Percentiles rank a stretch among this genome's conserved stretches.
phyloP scores from a whole-genome alignment of 331 rosid genomes.

The Erythrophleum ivorense region DNA sequence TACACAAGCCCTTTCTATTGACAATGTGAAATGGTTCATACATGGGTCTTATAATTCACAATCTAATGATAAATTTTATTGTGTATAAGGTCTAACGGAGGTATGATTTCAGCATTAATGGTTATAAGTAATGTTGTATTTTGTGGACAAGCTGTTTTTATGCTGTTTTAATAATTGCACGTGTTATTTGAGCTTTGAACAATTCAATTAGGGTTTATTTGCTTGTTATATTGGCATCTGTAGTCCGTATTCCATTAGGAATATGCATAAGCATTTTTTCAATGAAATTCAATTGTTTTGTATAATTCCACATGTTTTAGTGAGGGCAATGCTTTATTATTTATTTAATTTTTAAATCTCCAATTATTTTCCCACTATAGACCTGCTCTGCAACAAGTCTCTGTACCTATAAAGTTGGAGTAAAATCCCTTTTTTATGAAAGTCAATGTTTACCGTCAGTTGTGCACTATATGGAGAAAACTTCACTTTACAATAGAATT shows the following conservation, averaged over 20 bases:
- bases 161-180: not conserved
- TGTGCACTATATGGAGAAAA: not conserved
- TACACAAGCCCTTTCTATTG: not conserved
- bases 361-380: not conserved
- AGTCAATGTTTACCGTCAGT: slow-evolving; percentile 7
- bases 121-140: not conserved
- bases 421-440: not conserved
- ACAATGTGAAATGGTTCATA: not conserved
- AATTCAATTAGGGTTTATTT: not conserved
- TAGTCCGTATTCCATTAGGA: not conserved
- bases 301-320: not conserved
- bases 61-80: not conserved
- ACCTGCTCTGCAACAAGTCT: not conserved
- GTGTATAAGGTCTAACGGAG: not conserved
- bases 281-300: not conserved
- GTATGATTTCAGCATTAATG: not conserved
- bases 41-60: not conserved
- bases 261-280: not conserved
- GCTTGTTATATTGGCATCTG: not conserved
- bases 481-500: slow-evolving; percentile 12
- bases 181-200: not conserved
- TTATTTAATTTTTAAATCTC: not conserved
- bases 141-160: not conserved
- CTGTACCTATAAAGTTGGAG: not conserved
- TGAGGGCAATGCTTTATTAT: not conserved